Evolutionary conservation across 1,284 basidiomycete genomes (phyloP).

Genomic region (Apiotrichum siamense): DNA sequence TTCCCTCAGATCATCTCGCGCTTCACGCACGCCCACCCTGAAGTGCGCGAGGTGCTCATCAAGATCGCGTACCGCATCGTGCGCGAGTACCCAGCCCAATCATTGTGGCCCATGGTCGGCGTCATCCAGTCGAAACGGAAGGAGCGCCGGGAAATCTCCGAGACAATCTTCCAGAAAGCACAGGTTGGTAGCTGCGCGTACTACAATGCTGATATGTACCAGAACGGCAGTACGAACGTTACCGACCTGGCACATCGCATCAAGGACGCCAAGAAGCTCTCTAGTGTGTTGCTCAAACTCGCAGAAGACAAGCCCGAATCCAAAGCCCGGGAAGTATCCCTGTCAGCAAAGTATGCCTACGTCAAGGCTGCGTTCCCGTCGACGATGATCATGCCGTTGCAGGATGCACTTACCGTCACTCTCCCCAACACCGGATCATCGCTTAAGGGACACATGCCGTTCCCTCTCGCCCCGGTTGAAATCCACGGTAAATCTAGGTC

Average conservation of each 20-base stretch:
- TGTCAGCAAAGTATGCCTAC: slow-evolving; percentile 54
- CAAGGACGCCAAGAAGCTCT: slow-evolving; percentile 38
- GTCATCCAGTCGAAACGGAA: slow-evolving; percentile 77
- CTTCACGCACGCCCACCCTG: slow-evolving; percentile 71
- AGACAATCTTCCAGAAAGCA: slow-evolving; percentile 32
- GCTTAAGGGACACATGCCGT: slow-evolving; percentile 68
- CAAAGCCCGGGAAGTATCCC: slow-evolving; percentile 22
- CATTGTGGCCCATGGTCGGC: slow-evolving; percentile 87
- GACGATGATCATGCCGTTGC: slow-evolving; percentile 77
- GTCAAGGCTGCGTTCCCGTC: slow-evolving; percentile 59
- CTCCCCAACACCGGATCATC: slow-evolving; percentile 67
- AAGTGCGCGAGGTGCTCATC: slow-evolving; percentile 62
- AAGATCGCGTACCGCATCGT: slow-evolving; percentile 71
- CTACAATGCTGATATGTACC: background rate
- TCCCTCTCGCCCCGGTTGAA: slow-evolving; percentile 68
- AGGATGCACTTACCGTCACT: slow-evolving; percentile 85
- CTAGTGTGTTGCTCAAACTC: slow-evolving; percentile 31
- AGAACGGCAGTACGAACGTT: background rate
- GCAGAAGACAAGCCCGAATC: slow-evolving; percentile 35
- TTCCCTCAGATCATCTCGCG: slow-evolving; percentile 96
- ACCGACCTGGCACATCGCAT: slow-evolving; percentile 42
- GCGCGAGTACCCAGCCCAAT: slow-evolving; percentile 78
- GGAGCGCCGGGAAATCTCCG: slow-evolving; percentile 53
- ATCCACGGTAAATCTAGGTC: slow-evolving; percentile 59
- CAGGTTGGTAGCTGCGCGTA: slow-evolving; percentile 20